Percentiles rank a stretch among this genome's conserved stretches.
These are phyloP conservation scores for Podospora conica DNA, from an alignment of 495 filamentous ascomycete genomes.

Conservation along the genomic window DNA sequence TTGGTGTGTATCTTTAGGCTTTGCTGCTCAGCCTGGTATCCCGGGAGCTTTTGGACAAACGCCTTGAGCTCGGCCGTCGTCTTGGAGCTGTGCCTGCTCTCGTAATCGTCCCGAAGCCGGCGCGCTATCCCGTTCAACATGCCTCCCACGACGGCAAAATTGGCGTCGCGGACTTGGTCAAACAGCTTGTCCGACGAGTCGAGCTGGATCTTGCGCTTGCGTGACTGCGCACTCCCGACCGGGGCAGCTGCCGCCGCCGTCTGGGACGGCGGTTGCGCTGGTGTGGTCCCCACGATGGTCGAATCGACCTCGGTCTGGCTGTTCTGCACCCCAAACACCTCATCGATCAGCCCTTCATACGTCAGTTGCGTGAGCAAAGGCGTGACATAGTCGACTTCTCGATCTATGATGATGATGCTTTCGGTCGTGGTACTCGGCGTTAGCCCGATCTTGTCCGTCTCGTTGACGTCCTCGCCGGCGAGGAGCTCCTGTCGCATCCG, in stretches of 20 bases:
- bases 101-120: slow-evolving; percentile 77
- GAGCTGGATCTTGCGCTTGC: slow-evolving; percentile 86
- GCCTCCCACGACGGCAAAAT: slow-evolving; percentile 88
- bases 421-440: slow-evolving; percentile 86
- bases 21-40: slow-evolving; percentile 90
- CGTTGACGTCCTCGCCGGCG: slow-evolving; percentile 65
- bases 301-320: slow-evolving; percentile 93
- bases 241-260: slow-evolving; percentile 39
- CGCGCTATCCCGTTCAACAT: slow-evolving; percentile 87
- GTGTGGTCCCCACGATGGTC: slow-evolving; percentile 68
- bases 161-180: slow-evolving; percentile 80
- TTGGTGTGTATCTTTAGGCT: slow-evolving; percentile 86
- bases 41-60: slow-evolving; percentile 85
- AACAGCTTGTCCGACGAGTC: slow-evolving; percentile 89
- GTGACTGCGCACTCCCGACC: slow-evolving; percentile 27
- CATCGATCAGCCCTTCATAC: slow-evolving; percentile 94
- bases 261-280: slow-evolving; percentile 50
- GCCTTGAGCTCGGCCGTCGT: slow-evolving; percentile 84
- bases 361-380: slow-evolving; percentile 90
- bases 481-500: slow-evolving; percentile 89
- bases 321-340: slow-evolving; percentile 80
- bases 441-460: slow-evolving; percentile 57
- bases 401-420: slow-evolving; percentile 88
- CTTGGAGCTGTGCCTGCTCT: slow-evolving; percentile 82
- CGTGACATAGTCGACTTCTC: slow-evolving; percentile 88